Evolutionary conservation across 2,329 filamentous ascomycete genomes (phyloP).

Genomic region (Pezicula radicicola): DNA sequence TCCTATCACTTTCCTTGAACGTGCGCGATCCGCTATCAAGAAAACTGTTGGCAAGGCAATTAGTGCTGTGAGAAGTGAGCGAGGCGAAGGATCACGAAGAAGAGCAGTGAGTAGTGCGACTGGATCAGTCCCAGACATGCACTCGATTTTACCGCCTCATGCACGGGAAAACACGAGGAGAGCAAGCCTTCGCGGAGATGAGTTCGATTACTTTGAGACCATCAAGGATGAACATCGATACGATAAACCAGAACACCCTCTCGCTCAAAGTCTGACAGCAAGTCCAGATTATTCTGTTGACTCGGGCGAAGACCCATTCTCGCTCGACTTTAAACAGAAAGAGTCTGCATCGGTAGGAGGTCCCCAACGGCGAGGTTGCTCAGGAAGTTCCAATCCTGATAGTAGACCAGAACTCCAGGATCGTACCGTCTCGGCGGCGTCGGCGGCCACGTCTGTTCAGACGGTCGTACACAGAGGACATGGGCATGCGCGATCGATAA

Average conservation of each 20-base stretch:
- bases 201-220: slow-evolving; percentile 45
- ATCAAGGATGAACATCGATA: slow-evolving; percentile 32
- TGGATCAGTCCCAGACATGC: slow-evolving; percentile 59
- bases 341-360: slow-evolving; percentile 37
- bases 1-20: slow-evolving; percentile 82
- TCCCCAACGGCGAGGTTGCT: slow-evolving; percentile 31
- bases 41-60: slow-evolving; percentile 64
- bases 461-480: slow-evolving; percentile 27
- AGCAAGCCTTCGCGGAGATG: slow-evolving; percentile 56
- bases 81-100: slow-evolving; percentile 52
- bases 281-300: slow-evolving; percentile 55
- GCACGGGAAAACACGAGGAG: slow-evolving; percentile 39
- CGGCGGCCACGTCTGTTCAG: slow-evolving; percentile 26
- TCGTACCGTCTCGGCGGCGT: slow-evolving; percentile 26
- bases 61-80: slow-evolving; percentile 39
- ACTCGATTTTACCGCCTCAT: slow-evolving; percentile 39
- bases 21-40: slow-evolving; percentile 75
- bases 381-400: slow-evolving; percentile 33
- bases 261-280: slow-evolving; percentile 71
- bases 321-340: slow-evolving; percentile 31
- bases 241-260: slow-evolving; percentile 58
- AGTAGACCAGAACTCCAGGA: slow-evolving; percentile 32
- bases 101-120: slow-evolving; percentile 61
- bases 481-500: slow-evolving; percentile 33
- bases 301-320: slow-evolving; percentile 24